phyloP scores from a whole-genome alignment of 352 stramenopile species.

The Plasmopara muralis region DNA sequence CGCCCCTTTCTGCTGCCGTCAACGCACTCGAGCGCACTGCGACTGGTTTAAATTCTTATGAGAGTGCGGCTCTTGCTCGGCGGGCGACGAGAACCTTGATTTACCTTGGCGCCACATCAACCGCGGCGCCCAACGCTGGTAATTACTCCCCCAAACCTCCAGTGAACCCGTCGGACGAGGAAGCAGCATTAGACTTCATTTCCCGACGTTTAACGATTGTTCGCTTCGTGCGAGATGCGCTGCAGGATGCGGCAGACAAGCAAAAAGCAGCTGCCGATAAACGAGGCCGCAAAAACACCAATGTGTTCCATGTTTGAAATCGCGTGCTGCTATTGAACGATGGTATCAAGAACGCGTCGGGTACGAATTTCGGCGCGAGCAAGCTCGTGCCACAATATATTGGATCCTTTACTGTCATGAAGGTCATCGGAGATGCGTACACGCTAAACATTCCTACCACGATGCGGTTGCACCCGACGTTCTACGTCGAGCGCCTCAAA shows the following conservation, averaged over 20 bases:
- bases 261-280: neutral
- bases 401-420: neutral
- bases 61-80: too few species aligned
- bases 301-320: neutral
- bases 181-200: neutral
- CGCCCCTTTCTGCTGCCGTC: neutral
- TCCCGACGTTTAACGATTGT: neutral
- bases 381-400: neutral
- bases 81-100: too few species aligned
- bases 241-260: neutral
- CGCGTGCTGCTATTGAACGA: neutral
- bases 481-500: neutral
- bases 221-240: neutral
- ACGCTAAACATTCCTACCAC: neutral
- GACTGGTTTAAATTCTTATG: too few species aligned
- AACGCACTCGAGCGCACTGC: too few species aligned
- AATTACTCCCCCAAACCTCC: neutral
- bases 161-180: neutral
- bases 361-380: neutral
- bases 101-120: too few species aligned
- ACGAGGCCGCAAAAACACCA: neutral
- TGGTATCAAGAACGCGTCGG: neutral
- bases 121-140: neutral
- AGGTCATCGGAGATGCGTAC: neutral
- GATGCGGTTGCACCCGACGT: neutral